Evolutionary conservation across 106 monocot species (phyloP).

Genomic region (Hemerocallis citrina): DNA sequence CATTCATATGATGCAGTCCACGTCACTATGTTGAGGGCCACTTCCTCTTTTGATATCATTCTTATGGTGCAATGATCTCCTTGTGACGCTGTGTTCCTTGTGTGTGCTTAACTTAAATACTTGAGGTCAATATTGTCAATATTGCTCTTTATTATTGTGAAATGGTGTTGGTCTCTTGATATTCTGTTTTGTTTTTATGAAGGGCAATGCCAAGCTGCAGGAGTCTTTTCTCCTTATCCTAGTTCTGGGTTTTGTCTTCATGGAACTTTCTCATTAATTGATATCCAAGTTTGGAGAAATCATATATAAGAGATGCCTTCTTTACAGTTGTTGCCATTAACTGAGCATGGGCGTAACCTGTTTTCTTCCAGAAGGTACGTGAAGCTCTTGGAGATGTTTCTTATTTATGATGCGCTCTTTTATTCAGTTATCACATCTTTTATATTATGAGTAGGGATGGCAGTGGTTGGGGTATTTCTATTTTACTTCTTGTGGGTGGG

Average conservation of each 20-base stretch:
- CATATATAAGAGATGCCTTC: slow-evolving; percentile 42
- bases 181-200: not conserved
- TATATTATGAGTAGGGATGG: no score
- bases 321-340: slow-evolving; percentile 62
- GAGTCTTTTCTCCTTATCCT: not conserved
- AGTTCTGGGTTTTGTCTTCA: not conserved
- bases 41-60: no score
- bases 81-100: no score
- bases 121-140: no score
- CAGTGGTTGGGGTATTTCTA: no score
- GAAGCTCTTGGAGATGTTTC: not conserved
- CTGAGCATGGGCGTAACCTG: slow-evolving; percentile 62
- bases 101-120: no score
- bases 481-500: no score
- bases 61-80: no score
- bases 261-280: slow-evolving; percentile 1
- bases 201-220: not conserved
- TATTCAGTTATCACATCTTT: not conserved
- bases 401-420: no score
- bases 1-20: no score
- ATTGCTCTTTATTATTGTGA: not conserved
- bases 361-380: slow-evolving; percentile 57
- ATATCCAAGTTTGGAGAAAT: slow-evolving; percentile 6
- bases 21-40: no score
- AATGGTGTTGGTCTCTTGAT: not conserved